Evolutionary conservation across 108 stramenopile species (phyloP).

Genomic region (Ochromonas danica): DNA sequence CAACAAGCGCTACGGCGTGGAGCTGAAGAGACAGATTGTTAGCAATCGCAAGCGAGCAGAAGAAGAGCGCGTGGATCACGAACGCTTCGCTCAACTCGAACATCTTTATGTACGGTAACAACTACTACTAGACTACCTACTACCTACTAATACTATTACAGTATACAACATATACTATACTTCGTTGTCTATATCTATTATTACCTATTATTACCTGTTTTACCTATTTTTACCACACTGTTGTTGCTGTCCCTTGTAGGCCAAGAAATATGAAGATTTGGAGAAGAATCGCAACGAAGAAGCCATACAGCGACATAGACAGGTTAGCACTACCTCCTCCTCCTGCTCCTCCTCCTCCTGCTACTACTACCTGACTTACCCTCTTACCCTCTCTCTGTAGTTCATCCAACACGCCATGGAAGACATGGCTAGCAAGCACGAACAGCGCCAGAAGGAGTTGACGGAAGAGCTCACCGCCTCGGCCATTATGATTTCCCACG

Average conservation of each 20-base stretch:
- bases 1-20: too few relatives aligned
- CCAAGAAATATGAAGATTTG: constrained; percentile 2
- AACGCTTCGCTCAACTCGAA: too few relatives aligned
- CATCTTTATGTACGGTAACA: neutral
- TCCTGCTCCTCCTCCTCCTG: neutral
- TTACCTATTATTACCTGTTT: neutral
- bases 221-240: neutral
- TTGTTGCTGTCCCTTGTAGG: neutral
- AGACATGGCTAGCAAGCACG: neutral
- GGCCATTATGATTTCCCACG: neutral
- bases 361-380: neutral
- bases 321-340: neutral
- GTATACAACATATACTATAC: neutral
- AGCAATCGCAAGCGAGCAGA: too few relatives aligned
- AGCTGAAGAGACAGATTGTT: too few relatives aligned
- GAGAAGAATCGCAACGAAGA: neutral
- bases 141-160: neutral
- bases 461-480: neutral
- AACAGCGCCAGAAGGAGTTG: neutral
- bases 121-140: neutral
- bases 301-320: constrained; percentile 7
- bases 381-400: neutral
- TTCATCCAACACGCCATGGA: constrained; percentile 14
- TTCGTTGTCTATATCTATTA: neutral
- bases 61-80: too few relatives aligned